Conservation (phyloP, 2,329 filamentous ascomycete genomes). For the Aspergillus caelatus region DNA sequence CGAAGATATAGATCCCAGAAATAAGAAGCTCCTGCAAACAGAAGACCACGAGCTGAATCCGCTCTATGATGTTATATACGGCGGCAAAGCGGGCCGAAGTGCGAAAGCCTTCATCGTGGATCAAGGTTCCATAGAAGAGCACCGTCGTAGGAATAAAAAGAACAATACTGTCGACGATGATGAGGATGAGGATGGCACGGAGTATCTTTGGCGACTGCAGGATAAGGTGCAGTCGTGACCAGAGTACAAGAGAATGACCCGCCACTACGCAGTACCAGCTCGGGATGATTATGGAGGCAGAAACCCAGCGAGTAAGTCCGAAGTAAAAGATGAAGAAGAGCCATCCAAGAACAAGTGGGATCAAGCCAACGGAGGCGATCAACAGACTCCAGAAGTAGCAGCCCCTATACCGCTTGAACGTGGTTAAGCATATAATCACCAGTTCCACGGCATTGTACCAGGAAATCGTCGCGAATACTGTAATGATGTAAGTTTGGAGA, state of each 20-base stretch:
- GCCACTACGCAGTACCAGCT: slow-evolving; percentile 47
- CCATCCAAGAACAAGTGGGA: slow-evolving; percentile 44
- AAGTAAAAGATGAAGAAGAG: slow-evolving; percentile 43
- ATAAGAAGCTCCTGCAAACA: slow-evolving; percentile 56
- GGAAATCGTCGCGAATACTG: slow-evolving; percentile 44
- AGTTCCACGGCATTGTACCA: slow-evolving; percentile 51
- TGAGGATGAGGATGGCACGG: slow-evolving; percentile 40
- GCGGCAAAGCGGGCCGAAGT: background rate
- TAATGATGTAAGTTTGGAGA: slow-evolving; percentile 26
- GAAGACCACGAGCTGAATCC: slow-evolving; percentile 56
- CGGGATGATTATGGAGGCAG: slow-evolving; percentile 37
- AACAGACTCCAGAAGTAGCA: slow-evolving; percentile 52
- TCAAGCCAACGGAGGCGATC: slow-evolving; percentile 39
- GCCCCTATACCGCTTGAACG: slow-evolving; percentile 44
- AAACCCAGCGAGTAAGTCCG: slow-evolving; percentile 29
- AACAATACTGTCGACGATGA: slow-evolving; percentile 42
- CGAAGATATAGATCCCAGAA: slow-evolving; percentile 53
- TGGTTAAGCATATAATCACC: slow-evolving; percentile 45
- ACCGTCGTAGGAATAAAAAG: slow-evolving; percentile 44
- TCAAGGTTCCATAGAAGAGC: slow-evolving; percentile 38
- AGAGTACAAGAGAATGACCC: slow-evolving; percentile 49
- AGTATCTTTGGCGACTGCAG: slow-evolving; percentile 36
- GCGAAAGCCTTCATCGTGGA: background rate
- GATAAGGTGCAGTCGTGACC: slow-evolving; percentile 49
- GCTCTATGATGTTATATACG: slow-evolving; percentile 48